phyloP scores from a whole-genome alignment of 306 rosid species.

The Malus sylvestris region DNA sequence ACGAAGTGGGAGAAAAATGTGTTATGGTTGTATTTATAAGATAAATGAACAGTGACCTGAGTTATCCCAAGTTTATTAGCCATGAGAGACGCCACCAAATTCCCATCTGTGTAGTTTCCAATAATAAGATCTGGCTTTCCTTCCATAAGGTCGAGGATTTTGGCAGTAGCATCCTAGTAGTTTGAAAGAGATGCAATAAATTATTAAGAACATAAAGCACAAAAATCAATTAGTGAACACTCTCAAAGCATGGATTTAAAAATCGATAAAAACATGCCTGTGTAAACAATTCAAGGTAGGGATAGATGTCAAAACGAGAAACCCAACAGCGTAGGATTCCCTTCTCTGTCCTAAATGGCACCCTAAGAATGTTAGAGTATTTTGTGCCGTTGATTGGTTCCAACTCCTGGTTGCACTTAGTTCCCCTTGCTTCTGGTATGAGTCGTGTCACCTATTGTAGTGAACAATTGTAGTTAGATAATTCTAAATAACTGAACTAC shows the following conservation, averaged over 20 bases:
- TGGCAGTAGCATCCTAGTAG: slow-evolving; percentile 60
- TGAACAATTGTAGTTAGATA: not conserved
- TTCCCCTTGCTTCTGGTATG: slow-evolving; percentile 83
- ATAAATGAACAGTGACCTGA: slow-evolving; percentile 43
- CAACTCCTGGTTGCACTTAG: slow-evolving; percentile 72
- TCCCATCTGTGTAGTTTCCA: slow-evolving; percentile 93
- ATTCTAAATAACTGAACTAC: not conserved
- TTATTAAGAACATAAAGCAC: not conserved
- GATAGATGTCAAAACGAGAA: slow-evolving; percentile 89
- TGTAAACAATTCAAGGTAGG: slow-evolving; percentile 74
- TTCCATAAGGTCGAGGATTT: slow-evolving; percentile 57
- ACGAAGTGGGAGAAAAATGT: slow-evolving; percentile 1
- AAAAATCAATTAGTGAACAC: not conserved
- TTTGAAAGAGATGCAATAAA: not conserved
- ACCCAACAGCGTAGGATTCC: slow-evolving; percentile 68
- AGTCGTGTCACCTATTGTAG: slow-evolving; percentile 62
- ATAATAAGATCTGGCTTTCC: slow-evolving; percentile 79
- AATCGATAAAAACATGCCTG: slow-evolving; percentile 35
- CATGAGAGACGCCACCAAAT: slow-evolving; percentile 78
- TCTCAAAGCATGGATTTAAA: not conserved
- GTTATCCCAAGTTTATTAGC: slow-evolving; percentile 80
- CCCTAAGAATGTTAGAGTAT: slow-evolving; percentile 72
- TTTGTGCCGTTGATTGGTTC: slow-evolving; percentile 69
- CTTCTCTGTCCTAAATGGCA: slow-evolving; percentile 62
- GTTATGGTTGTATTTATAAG: not conserved